Evolutionary conservation across 2,329 filamentous ascomycete genomes (phyloP), one percentile per base, ranked within the genome.

Genomic region (Ophiocordyceps camponoti-floridani): DNA sequence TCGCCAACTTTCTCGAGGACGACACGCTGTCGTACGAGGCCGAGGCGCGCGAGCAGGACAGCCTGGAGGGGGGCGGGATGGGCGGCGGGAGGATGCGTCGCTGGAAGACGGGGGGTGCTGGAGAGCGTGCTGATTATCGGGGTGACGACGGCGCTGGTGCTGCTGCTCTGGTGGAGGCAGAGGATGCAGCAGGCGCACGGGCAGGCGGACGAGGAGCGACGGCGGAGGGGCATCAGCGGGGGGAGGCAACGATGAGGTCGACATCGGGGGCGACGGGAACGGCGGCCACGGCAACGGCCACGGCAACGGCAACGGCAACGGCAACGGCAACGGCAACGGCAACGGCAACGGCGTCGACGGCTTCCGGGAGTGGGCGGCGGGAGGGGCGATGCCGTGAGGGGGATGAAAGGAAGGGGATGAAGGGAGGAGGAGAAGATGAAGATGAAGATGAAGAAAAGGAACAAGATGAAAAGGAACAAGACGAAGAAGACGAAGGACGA

Each of bases 61-160:
- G 66, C 28, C 72, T 72, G 44, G 70, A 73, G 31, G 73, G 73
- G 43, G 66, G 66, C 41, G n/a, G n/a, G n/a, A 74, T 76, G 58
- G 70, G 69, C 5, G 70, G 68, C 12, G 73, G 68, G n/a, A n/a
- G 11, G 70, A 77, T 47, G 78, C 82, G 44, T 78, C 79, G 2
- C 62, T 79, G 2, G 70, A 83, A 28, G 83, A 89, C 43, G 85
- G 87, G 84, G 85, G 12, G 66, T 94, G 14, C 47, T 95, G 11
- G 91, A 96, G 61, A 89, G 82, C 40, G 62, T 95, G 23, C 67
- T 94, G 41, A 93, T 98, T 49, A 68, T 95, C 13, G 80, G 75
- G 1, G 65, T 96, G 13, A 80, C 84, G 0, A 77, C 79, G 13
- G 77, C 78, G 1, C 68, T 96, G 45, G 77, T 83, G 0, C 75